A percentile compares a stretch with the other conserved stretches of the same genome.
Evolutionary conservation across 805 yeast species (phyloP).

Genomic region (Kuraishia ogatae): DNA sequence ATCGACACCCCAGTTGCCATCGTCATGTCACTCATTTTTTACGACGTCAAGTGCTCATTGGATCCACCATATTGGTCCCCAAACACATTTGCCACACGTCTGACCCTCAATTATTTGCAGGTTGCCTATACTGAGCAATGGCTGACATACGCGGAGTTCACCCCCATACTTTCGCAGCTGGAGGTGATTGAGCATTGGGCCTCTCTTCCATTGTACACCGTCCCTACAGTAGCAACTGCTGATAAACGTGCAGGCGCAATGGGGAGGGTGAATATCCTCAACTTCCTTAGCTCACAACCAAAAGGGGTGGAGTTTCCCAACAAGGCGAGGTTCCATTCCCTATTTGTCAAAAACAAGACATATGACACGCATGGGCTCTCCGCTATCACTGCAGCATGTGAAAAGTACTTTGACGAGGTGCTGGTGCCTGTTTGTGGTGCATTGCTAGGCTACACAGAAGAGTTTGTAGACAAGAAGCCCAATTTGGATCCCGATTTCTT

Average conservation of each 20-base stretch:
- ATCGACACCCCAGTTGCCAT: too few relatives aligned
- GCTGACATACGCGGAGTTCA: conserved; percentile 2
- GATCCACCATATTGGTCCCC: conserved; percentile 18
- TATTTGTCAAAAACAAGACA: neutral
- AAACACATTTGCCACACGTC: conserved; percentile 1
- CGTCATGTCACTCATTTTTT: neutral
- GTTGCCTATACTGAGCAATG: conserved; percentile 1
- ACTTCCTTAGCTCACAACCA: neutral
- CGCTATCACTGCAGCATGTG: neutral
- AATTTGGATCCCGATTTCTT: conserved; percentile 1
- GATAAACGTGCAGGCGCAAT: neutral
- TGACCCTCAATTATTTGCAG: conserved; percentile 2
- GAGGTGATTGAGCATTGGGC: neutral
- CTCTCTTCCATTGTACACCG: conserved; percentile 1
- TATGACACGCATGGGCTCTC: neutral
- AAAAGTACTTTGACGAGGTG: neutral
- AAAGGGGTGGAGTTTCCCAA: neutral
- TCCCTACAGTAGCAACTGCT: conserved; percentile 1
- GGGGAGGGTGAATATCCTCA: conserved; percentile 2
- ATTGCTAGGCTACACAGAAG: conserved; percentile 1
- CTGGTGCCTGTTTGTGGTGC: neutral
- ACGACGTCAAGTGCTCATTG: neutral
- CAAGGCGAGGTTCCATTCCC: neutral
- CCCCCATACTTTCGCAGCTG: neutral
- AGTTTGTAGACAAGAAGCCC: neutral